A percentile compares a stretch with the other conserved stretches of the same genome.
Conservation (phyloP, 202 grass and related monocot species). For the Zoysia matrella region DNA sequence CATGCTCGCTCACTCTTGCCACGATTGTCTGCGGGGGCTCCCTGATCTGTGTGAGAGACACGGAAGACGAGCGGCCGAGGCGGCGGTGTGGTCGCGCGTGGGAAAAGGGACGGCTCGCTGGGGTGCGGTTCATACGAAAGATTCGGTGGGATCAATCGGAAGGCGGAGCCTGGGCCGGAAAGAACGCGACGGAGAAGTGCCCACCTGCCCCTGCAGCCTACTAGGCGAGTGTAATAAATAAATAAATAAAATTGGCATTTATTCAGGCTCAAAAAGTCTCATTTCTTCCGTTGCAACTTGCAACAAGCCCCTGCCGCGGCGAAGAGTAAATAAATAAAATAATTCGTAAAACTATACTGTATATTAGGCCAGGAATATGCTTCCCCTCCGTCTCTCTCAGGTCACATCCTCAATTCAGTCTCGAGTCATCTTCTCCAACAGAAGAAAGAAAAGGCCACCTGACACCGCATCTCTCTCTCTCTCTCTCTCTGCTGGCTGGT, state of each 20-base stretch:
- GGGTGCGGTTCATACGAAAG: neutral
- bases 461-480: neutral
- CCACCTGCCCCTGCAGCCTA: neutral
- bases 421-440: neutral
- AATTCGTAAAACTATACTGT: neutral
- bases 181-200: neutral
- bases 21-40: too few relatives aligned
- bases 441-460: neutral
- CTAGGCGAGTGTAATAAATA: neutral
- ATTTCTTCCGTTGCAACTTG: constrained; percentile 22
- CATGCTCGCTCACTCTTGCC: neutral
- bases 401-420: neutral
- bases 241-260: too few relatives aligned
- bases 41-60: neutral
- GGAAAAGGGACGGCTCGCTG: neutral
- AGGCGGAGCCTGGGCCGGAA: neutral
- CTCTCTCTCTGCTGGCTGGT: too few relatives aligned
- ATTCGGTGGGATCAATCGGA: constrained; percentile 26
- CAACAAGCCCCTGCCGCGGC: neutral
- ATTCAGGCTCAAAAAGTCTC: neutral
- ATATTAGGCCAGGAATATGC: too few relatives aligned
- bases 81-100: neutral
- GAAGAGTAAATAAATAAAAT: neutral
- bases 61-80: neutral
- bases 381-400: too few relatives aligned